These are phyloP conservation scores for Phytophthora fragariaefolia DNA, from an alignment of 352 stramenopile species.

Conservation along the genomic window DNA sequence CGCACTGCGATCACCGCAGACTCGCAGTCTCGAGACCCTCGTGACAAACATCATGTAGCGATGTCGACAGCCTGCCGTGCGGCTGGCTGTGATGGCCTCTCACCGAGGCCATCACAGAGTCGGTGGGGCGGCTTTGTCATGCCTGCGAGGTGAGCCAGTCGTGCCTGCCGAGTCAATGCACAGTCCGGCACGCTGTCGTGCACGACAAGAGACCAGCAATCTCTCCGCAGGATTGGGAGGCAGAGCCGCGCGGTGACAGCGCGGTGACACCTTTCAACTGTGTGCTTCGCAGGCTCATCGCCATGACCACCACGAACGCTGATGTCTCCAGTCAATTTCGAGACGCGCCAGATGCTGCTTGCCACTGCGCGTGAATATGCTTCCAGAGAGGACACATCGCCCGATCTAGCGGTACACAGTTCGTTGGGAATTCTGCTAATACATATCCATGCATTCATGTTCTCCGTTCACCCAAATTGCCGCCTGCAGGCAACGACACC, in stretches of 20 bases:
- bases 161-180: constrained; percentile 11
- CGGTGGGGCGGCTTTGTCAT: constrained; percentile 18
- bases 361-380: constrained; percentile 9
- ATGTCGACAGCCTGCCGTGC: too few relatives aligned
- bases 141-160: not conserved
- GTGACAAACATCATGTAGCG: too few relatives aligned
- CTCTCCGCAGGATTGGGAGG: constrained; percentile 22
- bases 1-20: not conserved
- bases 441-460: not conserved
- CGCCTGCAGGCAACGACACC: too few relatives aligned
- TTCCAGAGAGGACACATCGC: constrained; percentile 4
- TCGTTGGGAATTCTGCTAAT: not conserved
- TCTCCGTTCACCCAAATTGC: too few relatives aligned
- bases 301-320: constrained; percentile 11
- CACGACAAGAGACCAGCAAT: constrained; percentile 23
- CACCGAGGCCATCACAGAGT: too few relatives aligned
- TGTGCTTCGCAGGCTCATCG: constrained; percentile 5
- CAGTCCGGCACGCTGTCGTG: constrained; percentile 28
- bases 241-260: constrained; percentile 13
- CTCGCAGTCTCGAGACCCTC: too few relatives aligned
- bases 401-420: too few relatives aligned
- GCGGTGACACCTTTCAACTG: constrained; percentile 18
- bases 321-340: constrained; percentile 34
- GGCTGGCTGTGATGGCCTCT: too few relatives aligned
- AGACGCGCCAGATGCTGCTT: constrained; percentile 10